Percentiles rank a stretch among this genome's conserved stretches.
phyloP scores from a whole-genome alignment of 1,284 basidiomycete species.

The Rhodotorula sp. region DNA sequence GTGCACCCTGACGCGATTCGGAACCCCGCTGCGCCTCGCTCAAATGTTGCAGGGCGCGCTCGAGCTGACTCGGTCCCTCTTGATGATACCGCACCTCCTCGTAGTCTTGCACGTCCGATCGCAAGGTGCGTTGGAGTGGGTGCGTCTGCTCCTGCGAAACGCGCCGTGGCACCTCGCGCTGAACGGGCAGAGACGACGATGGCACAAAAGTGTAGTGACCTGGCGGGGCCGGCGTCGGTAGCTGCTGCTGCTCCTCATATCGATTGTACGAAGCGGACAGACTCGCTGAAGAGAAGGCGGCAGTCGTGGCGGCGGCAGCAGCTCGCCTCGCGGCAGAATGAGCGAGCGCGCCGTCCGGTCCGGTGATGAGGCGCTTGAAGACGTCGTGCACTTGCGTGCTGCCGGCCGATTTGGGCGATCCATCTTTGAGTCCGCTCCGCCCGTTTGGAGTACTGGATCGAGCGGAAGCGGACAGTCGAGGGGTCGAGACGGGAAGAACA shows the following conservation, averaged over 20 bases:
- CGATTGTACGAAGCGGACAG: not conserved
- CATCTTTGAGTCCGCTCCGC: not conserved
- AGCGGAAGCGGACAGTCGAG: not conserved
- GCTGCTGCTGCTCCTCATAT: not conserved
- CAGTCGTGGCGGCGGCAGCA: not conserved
- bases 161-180: not conserved
- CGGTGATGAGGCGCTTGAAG: slow-evolving; percentile 35
- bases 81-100: not conserved
- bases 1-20: not conserved
- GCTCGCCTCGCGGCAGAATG: slow-evolving; percentile 29
- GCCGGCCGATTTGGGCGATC: not conserved
- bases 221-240: slow-evolving; percentile 21
- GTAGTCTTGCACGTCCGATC: not conserved
- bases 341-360: slow-evolving; percentile 31
- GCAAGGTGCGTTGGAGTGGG: no score
- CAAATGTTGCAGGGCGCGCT: slow-evolving; percentile 10
- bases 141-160: not conserved
- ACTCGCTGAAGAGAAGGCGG: not conserved
- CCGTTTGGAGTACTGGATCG: not conserved
- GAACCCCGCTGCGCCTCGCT: slow-evolving; percentile 9
- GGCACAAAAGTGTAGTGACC: slow-evolving; percentile 27
- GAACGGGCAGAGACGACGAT: slow-evolving; percentile 11
- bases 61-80: slow-evolving; percentile 8
- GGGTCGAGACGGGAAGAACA: not conserved
- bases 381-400: slow-evolving; percentile 30